Conservation (phyloP, 345 rosid genomes). For the Mallotus nudiflorus region DNA sequence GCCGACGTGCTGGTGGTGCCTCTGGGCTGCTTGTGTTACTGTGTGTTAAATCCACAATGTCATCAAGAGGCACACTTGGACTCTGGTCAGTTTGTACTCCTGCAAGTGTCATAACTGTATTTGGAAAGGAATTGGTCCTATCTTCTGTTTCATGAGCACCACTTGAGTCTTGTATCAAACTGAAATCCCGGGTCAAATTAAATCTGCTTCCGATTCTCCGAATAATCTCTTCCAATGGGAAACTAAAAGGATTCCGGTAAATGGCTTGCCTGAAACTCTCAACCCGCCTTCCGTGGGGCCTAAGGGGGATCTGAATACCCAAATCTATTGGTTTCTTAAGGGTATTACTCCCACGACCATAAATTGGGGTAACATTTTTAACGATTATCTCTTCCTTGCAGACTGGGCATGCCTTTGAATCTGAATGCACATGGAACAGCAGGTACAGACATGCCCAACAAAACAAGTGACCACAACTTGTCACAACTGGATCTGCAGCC, state of each 20-base stretch:
- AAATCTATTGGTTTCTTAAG: conserved; percentile 52
- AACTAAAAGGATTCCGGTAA: conserved; percentile 55
- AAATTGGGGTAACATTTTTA: conserved; percentile 79
- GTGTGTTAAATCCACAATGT: conserved; percentile 47
- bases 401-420: conserved; percentile 85
- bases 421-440: conserved; percentile 43
- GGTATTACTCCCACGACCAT: conserved; percentile 65
- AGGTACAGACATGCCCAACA: conserved; percentile 32
- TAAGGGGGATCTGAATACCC: conserved; percentile 62
- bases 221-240: conserved; percentile 80
- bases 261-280: conserved; percentile 86
- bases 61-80: conserved; percentile 44
- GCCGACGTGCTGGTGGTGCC: conserved; percentile 40
- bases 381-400: conserved; percentile 85
- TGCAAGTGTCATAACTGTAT: conserved; percentile 62
- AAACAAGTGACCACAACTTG: conserved; percentile 32
- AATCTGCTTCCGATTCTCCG: conserved; percentile 70
- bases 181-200: conserved; percentile 52
- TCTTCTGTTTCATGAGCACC: conserved; percentile 45
- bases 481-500: conserved; percentile 29
- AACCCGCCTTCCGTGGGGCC: conserved; percentile 74
- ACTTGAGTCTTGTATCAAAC: conserved; percentile 20
- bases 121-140: conserved; percentile 47
- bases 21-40: conserved; percentile 47
- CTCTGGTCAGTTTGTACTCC: conserved; percentile 74